A percentile compares a stretch with the other conserved stretches of the same genome.
Evolutionary conservation across 2,329 filamentous ascomycete species (phyloP).

Genomic region (Trichophyton mentagrophytes): DNA sequence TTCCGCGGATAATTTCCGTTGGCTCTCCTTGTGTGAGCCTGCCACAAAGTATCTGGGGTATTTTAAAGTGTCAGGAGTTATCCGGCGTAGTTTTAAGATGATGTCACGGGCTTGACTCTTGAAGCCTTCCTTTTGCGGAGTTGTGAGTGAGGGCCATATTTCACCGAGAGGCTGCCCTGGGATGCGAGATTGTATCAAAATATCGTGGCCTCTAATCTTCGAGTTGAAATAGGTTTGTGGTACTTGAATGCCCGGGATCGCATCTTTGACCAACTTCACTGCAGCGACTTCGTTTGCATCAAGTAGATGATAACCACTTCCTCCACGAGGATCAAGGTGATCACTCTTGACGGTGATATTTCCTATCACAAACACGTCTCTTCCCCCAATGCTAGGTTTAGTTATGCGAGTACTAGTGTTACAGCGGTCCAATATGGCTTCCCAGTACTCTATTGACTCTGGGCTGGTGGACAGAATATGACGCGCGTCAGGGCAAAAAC

Average conservation of each 20-base stretch:
- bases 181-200: conserved; percentile 29
- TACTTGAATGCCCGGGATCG: conserved; percentile 23
- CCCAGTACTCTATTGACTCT: conserved; percentile 25
- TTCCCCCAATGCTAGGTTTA: conserved; percentile 19
- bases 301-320: conserved; percentile 20
- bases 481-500: conserved; percentile 26
- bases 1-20: not conserved
- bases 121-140: conserved; percentile 21
- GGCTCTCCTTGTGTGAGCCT: conserved; percentile 7
- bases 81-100: conserved; percentile 14
- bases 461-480: conserved; percentile 24
- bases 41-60: conserved; percentile 15
- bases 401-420: conserved; percentile 21
- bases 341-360: conserved; percentile 29
- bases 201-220: conserved; percentile 27
- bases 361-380: conserved; percentile 26
- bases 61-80: conserved; percentile 5
- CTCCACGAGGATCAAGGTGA: conserved; percentile 17
- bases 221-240: conserved; percentile 27
- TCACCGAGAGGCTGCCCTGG: conserved; percentile 28
- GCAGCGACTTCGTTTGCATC: conserved; percentile 29
- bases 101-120: conserved; percentile 28
- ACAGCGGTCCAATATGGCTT: conserved; percentile 21
- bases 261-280: conserved; percentile 24
- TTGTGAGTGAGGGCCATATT: conserved; percentile 20